These are phyloP conservation scores for Peniophora sp. DNA, from an alignment of 1,284 basidiomycete genomes.

Conservation along the genomic window DNA sequence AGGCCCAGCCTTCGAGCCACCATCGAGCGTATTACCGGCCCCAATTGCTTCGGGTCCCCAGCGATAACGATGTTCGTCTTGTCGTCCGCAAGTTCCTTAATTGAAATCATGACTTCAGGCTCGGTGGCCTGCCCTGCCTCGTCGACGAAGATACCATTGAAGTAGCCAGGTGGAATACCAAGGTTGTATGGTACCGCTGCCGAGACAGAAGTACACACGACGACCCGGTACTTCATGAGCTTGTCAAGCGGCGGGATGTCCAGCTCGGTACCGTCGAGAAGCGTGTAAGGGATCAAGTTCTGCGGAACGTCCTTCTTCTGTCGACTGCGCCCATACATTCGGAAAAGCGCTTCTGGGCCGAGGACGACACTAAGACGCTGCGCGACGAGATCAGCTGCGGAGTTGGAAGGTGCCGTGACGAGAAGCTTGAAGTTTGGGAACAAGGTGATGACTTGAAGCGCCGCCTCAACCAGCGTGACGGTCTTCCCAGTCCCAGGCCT, in stretches of 20 bases:
- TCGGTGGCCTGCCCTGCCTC: slow-evolving; percentile 61
- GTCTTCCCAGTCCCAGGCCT: slow-evolving; percentile 36
- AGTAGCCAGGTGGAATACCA: slow-evolving; percentile 50
- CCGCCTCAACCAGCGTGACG: slow-evolving; percentile 44
- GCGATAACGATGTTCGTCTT: slow-evolving; percentile 41
- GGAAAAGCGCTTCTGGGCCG: slow-evolving; percentile 35
- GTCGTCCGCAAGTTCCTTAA: slow-evolving; percentile 36
- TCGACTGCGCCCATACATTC: slow-evolving; percentile 60
- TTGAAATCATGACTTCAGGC: slow-evolving; percentile 46
- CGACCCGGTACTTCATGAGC: slow-evolving; percentile 41
- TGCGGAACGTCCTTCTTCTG: slow-evolving; percentile 33
- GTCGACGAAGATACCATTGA: slow-evolving; percentile 55
- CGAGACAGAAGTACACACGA: slow-evolving; percentile 56
- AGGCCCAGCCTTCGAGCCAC: slow-evolving; percentile 38
- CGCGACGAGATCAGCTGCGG: slow-evolving; percentile 56
- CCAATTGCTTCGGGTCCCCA: slow-evolving; percentile 53
- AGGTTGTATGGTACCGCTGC: slow-evolving; percentile 47
- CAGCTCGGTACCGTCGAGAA: slow-evolving; percentile 34
- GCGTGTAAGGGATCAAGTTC: slow-evolving; percentile 33
- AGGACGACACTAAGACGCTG: slow-evolving; percentile 34
- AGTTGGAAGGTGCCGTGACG: slow-evolving; percentile 59
- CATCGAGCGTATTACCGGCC: slow-evolving; percentile 43
- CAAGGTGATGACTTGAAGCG: slow-evolving; percentile 42
- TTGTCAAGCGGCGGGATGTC: slow-evolving; percentile 30
- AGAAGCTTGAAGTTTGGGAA: slow-evolving; percentile 41